phyloP scores from a whole-genome alignment of 805 yeast species.

The Candida broadrunensis region DNA sequence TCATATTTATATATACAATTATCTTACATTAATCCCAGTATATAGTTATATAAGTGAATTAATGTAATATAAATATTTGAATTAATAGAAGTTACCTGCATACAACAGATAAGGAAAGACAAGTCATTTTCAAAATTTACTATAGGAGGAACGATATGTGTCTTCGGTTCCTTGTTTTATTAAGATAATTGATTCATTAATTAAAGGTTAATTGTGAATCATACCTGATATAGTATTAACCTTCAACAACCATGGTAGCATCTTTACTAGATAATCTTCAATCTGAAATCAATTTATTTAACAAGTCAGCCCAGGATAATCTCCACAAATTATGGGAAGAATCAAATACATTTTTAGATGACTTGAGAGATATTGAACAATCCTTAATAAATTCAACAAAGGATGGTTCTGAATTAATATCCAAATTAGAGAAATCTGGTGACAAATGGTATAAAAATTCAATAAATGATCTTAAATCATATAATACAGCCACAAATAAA shows the following conservation, averaged over 20 bases:
- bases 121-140: too few species aligned
- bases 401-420: neutral
- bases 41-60: too few species aligned
- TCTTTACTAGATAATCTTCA: conserved; percentile 23
- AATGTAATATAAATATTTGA: too few species aligned
- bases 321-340: conserved; percentile 17
- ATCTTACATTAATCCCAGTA: too few species aligned
- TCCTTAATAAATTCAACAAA: neutral
- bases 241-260: conserved; percentile 9
- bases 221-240: too few species aligned
- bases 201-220: too few species aligned
- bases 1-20: too few species aligned
- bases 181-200: too few species aligned
- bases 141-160: too few species aligned
- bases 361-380: conserved; percentile 20
- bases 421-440: conserved; percentile 14
- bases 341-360: conserved; percentile 20
- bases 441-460: conserved; percentile 34
- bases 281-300: conserved; percentile 22
- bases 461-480: conserved; percentile 28
- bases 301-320: conserved; percentile 18
- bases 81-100: too few species aligned
- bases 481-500: conserved; percentile 32
- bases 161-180: too few species aligned
- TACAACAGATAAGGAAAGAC: too few species aligned